A percentile compares a stretch with the other conserved stretches of the same genome.
Evolutionary conservation across 148 eudicot species (phyloP).

Genomic region (Cornus florida): DNA sequence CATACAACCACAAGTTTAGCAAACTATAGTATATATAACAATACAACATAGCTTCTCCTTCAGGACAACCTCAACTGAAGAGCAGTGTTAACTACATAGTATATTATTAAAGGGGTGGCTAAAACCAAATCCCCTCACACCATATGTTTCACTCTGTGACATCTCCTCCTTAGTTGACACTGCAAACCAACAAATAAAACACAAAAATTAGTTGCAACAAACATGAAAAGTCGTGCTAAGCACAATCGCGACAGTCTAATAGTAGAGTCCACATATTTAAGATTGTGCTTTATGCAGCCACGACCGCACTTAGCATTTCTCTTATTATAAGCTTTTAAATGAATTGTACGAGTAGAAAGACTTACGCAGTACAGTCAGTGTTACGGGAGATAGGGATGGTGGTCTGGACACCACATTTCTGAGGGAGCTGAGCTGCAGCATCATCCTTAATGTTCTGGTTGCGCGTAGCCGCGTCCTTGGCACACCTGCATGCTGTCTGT

Average conservation of each 20-base stretch:
- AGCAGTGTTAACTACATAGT: background rate
- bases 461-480: background rate
- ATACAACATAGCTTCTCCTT: too few relatives aligned
- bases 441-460: constrained; percentile 8
- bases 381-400: background rate
- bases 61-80: background rate
- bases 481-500: constrained; percentile 1
- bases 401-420: background rate
- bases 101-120: background rate
- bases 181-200: background rate
- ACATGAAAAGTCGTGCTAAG: background rate
- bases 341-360: background rate
- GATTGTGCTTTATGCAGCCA: too few relatives aligned
- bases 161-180: background rate
- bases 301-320: too few relatives aligned
- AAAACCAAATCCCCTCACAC: background rate
- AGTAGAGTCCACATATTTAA: too few relatives aligned
- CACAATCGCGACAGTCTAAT: too few relatives aligned
- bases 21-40: too few relatives aligned
- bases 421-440: background rate
- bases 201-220: background rate
- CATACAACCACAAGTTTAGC: background rate
- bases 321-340: background rate
- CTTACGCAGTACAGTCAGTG: background rate
- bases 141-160: background rate